A percentile compares a stretch with the other conserved stretches of the same genome.
Conservation (phyloP, 2,329 filamentous ascomycete species). For the Bisporella sp. region DNA sequence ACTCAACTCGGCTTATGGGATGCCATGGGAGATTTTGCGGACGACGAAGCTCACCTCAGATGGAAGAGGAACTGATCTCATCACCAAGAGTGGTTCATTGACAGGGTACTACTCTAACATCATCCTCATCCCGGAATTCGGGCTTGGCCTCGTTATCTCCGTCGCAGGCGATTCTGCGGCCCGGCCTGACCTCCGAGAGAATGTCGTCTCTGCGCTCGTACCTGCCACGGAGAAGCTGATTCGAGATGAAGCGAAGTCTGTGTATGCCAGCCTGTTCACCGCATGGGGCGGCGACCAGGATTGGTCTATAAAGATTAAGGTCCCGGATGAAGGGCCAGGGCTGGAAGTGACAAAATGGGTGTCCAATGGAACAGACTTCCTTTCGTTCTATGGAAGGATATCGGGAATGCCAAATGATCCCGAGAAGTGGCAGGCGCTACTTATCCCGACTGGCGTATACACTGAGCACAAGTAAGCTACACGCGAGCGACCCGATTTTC, state of each 20-base stretch:
- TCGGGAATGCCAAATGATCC: neutral
- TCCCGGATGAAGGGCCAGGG: slow-evolving; percentile 1
- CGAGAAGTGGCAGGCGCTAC: neutral
- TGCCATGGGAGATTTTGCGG: slow-evolving; percentile 5
- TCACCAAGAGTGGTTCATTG: slow-evolving; percentile 2
- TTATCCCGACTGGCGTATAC: neutral
- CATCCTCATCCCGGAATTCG: slow-evolving; percentile 5
- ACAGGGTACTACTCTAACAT: neutral
- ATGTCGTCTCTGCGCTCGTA: neutral
- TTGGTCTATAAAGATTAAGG: neutral
- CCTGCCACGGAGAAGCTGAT: neutral
- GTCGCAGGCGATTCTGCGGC: neutral
- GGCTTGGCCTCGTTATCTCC: slow-evolving; percentile 3
- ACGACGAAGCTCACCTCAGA: neutral
- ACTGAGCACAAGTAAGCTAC: neutral
- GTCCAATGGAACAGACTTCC: slow-evolving; percentile 8
- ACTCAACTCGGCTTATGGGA: neutral
- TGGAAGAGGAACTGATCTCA: neutral
- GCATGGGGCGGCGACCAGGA: neutral
- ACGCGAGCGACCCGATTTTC: neutral
- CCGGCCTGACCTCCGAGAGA: neutral
- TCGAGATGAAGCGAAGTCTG: neutral
- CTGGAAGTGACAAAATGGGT: slow-evolving; percentile 7
- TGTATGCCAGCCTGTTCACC: neutral
- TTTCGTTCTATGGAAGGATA: neutral